Percentiles rank a stretch among this genome's conserved stretches.
Conservation (phyloP, 345 rosid species). For the Eucalyptus sp. region DNA sequence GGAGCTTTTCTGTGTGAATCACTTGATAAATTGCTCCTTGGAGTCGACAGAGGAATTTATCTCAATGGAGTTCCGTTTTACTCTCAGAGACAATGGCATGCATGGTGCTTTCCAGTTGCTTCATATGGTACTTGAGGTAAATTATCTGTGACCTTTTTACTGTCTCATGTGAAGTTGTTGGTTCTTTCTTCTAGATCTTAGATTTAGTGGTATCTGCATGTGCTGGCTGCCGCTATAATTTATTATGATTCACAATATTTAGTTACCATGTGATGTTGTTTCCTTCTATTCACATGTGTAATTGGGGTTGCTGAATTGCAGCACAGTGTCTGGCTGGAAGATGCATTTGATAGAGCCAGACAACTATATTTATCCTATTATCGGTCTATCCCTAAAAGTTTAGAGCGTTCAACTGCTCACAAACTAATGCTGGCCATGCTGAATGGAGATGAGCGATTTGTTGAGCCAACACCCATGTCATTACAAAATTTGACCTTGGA, state of each 20-base stretch:
- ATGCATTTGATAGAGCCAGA: conserved; percentile 98
- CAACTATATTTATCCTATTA: conserved; percentile 87
- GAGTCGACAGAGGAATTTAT: conserved; percentile 99
- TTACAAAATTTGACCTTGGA: conserved; percentile 62
- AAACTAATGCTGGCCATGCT: conserved; percentile 97
- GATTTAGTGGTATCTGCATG: background rate
- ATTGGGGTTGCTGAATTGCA: conserved; percentile 33
- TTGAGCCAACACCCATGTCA: conserved; percentile 88
- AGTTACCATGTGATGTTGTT: background rate
- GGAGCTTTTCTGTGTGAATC: conserved; percentile 97
- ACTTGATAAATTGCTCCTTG: conserved; percentile 95
- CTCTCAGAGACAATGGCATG: conserved; percentile 97
- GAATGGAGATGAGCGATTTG: conserved; percentile 93
- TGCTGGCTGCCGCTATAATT: background rate
- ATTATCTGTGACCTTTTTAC: background rate
- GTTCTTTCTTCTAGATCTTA: background rate
- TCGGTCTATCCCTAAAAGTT: conserved; percentile 96
- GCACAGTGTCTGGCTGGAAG: conserved; percentile 99
- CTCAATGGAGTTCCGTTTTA: conserved; percentile 97
- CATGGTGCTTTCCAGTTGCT: conserved; percentile 95
- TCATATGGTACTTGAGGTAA: conserved; percentile 99
- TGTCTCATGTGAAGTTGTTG: background rate
- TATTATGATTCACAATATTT: background rate
- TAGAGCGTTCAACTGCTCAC: conserved; percentile 99
- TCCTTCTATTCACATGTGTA: background rate